Evolutionary conservation across 1,284 basidiomycete species (phyloP), one percentile per base, ranked within the genome.

Genomic region (Puccinia triticina): DNA sequence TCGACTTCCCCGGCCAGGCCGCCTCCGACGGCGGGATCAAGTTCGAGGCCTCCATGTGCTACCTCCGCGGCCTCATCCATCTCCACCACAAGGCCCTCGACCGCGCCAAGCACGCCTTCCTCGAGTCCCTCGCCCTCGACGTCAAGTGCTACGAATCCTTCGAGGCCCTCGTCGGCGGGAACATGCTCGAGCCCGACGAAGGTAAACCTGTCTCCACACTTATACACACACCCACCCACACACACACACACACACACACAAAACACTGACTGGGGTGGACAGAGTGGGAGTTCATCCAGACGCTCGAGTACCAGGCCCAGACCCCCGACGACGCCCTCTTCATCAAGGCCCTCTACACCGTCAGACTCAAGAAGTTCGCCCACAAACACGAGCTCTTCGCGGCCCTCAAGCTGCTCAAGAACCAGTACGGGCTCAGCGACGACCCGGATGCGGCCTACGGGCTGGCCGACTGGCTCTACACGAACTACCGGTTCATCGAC

Each of bases 111-210:
- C 90, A 94, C 82, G 93, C 92, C 84, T 98, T 98, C 86, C 93
- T 98, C 91, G 95, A 98, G 85, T 96, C 97, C 0, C 89, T 99
- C 21, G 90, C 92, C 0, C 89, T 98, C 18, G 97, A 99, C 85
- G 94, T 99, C 37, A 98, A 98, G 87, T 98, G 96, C 87, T 99
- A 95, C 86, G 97, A 99, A 84, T 93, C 95, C 0, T 99, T 98
- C 85, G 91, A 93, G 79, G 93, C 96, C 84, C 90, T 99, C 8
- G 89, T 98, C 29, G 92, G 92, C 59, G 93, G 95, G 1, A 93
- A 96, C 86, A 95, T 97, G 94, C 93, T 98, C 92, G 91, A 92
- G 21, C 91, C 92, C 0, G 92, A 94, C 83, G 96, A 98, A 91
- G 95, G 95, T 94, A 82, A 71, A 89, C 10, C n/a, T n/a, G n/a